phyloP scores from a whole-genome alignment of 768 basidiomycete genomes.

The Leccinum uliginosum region DNA sequence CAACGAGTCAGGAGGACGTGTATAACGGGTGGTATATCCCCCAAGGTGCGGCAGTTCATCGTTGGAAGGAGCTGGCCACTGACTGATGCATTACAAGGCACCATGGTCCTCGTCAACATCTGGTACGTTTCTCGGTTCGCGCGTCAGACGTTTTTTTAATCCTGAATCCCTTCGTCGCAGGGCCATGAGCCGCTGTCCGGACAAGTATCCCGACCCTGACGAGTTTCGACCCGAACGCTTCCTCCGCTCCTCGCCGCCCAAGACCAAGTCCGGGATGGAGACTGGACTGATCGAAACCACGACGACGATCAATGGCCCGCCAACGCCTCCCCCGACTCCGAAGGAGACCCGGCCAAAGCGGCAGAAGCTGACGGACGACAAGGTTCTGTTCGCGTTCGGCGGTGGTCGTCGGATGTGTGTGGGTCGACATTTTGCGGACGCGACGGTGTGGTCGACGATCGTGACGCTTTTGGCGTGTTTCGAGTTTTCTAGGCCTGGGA shows the following conservation, averaged over 20 bases:
- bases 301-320: too few species aligned
- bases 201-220: neutral
- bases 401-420: constrained; percentile 1
- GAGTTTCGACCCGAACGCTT: neutral
- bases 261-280: neutral
- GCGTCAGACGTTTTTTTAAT: too few species aligned
- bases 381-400: neutral
- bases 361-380: neutral
- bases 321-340: too few species aligned
- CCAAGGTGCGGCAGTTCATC: constrained; percentile 5
- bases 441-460: neutral
- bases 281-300: too few species aligned
- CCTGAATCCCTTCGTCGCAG: neutral
- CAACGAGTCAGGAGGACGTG: constrained; percentile 9
- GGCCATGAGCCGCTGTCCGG: neutral
- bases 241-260: neutral
- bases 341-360: neutral
- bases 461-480: constrained; percentile 4
- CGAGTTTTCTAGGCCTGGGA: neutral
- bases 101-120: neutral
- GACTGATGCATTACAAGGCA: neutral
- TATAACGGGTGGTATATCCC: constrained; percentile 21
- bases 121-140: neutral
- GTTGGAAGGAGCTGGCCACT: too few species aligned
- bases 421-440: neutral